Conservation (phyloP, 768 basidiomycete species). For the Hygrocybe coccinea region DNA sequence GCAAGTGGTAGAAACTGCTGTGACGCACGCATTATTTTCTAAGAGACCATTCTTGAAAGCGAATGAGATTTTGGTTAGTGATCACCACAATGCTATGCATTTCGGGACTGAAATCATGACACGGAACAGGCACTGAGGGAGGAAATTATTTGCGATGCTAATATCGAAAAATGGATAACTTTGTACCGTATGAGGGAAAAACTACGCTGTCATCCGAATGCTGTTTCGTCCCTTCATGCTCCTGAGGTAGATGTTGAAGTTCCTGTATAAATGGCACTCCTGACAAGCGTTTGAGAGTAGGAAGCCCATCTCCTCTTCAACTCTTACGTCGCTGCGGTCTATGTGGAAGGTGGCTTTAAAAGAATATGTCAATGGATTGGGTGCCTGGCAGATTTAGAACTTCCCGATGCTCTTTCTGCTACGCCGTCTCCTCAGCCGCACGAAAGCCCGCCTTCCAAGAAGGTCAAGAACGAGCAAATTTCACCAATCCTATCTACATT, state of each 20-base stretch:
- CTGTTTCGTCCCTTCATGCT: conserved; percentile 30
- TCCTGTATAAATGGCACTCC: neutral
- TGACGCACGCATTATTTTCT: conserved; percentile 45
- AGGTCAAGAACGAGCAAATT: conserved; percentile 36
- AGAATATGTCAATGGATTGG: conserved; percentile 55
- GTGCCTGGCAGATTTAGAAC: conserved; percentile 32
- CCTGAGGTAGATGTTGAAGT: conserved; percentile 38
- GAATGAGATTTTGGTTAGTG: conserved; percentile 49
- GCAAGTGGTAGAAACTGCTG: conserved; percentile 41
- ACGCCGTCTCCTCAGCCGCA: neutral
- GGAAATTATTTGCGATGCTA: conserved; percentile 37
- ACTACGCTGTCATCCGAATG: conserved; percentile 42
- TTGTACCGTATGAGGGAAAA: conserved; percentile 46
- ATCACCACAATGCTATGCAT: neutral
- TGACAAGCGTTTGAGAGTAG: conserved; percentile 29
- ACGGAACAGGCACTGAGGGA: conserved; percentile 28
- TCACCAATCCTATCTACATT: conserved; percentile 14
- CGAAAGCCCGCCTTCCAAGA: conserved; percentile 35
- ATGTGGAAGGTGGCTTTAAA: conserved; percentile 47
- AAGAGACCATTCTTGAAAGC: conserved; percentile 47
- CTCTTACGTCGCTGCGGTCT: conserved; percentile 66
- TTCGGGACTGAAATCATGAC: neutral
- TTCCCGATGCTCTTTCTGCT: neutral
- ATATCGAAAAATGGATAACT: conserved; percentile 45
- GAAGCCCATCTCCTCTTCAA: conserved; percentile 55